A percentile compares a stretch with the other conserved stretches of the same genome.
Conservation (phyloP, 2,329 filamentous ascomycete genomes). For the Colletotrichum tabaci region DNA sequence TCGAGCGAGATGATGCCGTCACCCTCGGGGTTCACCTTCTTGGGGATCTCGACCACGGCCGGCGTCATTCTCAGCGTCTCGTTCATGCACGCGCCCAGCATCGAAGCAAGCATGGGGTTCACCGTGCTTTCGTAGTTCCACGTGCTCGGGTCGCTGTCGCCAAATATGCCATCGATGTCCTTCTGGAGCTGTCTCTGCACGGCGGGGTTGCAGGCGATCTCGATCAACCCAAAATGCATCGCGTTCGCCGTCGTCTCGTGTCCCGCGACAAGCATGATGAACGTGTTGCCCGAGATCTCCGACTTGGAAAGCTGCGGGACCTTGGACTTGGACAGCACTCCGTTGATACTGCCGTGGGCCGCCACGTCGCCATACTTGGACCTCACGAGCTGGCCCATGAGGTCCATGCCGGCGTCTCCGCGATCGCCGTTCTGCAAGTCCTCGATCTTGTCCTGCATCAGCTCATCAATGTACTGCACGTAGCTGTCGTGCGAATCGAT, state of each 20-base stretch:
- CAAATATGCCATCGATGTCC: conserved; percentile 78
- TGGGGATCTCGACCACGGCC: conserved; percentile 80
- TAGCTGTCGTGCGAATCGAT: conserved; percentile 74
- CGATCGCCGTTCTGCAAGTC: conserved; percentile 54
- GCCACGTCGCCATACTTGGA: conserved; percentile 55
- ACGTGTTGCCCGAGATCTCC: conserved; percentile 82
- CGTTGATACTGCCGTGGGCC: conserved; percentile 37
- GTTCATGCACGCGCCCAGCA: conserved; percentile 82
- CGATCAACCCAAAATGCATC: conserved; percentile 79
- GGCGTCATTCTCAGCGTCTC: conserved; percentile 83
- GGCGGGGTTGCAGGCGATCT: conserved; percentile 75
- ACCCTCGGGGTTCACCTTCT: conserved; percentile 65
- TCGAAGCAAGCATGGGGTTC: conserved; percentile 75
- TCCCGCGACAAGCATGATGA: conserved; percentile 79
- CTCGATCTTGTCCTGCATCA: conserved; percentile 73
- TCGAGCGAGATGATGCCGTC: conserved; percentile 73
- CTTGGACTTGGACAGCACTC: conserved; percentile 42
- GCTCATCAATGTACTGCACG: conserved; percentile 78
- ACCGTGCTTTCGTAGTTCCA: conserved; percentile 82
- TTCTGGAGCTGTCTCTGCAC: conserved; percentile 77
- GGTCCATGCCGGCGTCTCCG: conserved; percentile 64
- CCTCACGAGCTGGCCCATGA: conserved; percentile 66
- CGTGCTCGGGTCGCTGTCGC: conserved; percentile 67
- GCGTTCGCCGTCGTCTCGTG: conserved; percentile 87
- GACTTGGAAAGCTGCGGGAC: conserved; percentile 65